These are phyloP conservation scores for Ganoderma multipileum DNA, from an alignment of 1,284 basidiomycete genomes.

Conservation along the genomic window DNA sequence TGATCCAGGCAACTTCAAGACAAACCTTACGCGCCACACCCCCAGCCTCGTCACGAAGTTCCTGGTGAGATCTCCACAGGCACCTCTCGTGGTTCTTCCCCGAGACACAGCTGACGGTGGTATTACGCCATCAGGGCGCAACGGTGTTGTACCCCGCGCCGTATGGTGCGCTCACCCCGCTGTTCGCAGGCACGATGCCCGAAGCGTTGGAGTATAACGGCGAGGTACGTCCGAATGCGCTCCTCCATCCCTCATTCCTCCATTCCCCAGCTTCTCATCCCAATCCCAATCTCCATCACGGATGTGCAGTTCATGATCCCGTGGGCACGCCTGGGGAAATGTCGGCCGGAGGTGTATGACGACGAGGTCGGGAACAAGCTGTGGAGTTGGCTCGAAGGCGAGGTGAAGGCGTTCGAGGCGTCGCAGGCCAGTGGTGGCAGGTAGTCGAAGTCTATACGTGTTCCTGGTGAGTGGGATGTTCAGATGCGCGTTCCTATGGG, in stretches of 20 bases:
- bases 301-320: slow-evolving; percentile 50
- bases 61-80: slow-evolving; percentile 7
- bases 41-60: slow-evolving; percentile 11
- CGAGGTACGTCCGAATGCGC: slow-evolving; percentile 43
- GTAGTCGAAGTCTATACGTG: background rate
- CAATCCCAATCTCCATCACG: background rate
- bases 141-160: background rate
- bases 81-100: background rate
- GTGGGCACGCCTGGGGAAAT: slow-evolving; percentile 47
- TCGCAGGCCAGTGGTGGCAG: background rate
- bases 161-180: slow-evolving; percentile 1
- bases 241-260: background rate
- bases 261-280: background rate
- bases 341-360: slow-evolving; percentile 39
- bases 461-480: background rate
- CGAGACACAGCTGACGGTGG: background rate
- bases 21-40: slow-evolving; percentile 10
- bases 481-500: background rate
- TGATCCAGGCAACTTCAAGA: slow-evolving; percentile 10
- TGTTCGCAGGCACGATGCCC: slow-evolving; percentile 41
- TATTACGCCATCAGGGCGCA: background rate
- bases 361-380: slow-evolving; percentile 40
- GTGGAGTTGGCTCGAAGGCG: slow-evolving; percentile 50
- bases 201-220: slow-evolving; percentile 52
- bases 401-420: slow-evolving; percentile 32